phyloP scores from a whole-genome alignment of 2,329 filamentous ascomycete genomes.

The Dryadomyces sulphureus region DNA sequence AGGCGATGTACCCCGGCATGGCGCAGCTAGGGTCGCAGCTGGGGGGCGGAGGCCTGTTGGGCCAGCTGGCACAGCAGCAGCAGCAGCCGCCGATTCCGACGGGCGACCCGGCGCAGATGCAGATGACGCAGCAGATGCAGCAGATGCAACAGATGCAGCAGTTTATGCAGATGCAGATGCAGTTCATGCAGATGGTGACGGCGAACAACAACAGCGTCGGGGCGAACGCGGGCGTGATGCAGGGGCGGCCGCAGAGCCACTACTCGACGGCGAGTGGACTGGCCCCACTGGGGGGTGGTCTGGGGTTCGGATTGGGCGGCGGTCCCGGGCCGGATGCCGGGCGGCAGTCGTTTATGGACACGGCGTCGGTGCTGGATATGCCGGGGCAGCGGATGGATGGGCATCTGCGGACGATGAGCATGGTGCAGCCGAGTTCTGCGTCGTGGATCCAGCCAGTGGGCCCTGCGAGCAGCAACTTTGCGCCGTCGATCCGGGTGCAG shows the following conservation, averaged over 20 bases:
- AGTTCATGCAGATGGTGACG: slow-evolving; percentile 78
- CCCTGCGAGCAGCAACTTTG: slow-evolving; percentile 21
- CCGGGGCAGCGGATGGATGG: slow-evolving; percentile 24
- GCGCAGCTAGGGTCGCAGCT: slow-evolving; percentile 10
- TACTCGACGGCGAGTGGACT: not conserved
- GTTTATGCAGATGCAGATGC: slow-evolving; percentile 91
- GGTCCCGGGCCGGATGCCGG: slow-evolving; percentile 15
- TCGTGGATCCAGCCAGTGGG: slow-evolving; percentile 38
- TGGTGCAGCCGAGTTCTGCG: slow-evolving; percentile 55
- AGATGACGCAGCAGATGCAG: slow-evolving; percentile 71
- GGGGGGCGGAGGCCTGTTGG: no score
- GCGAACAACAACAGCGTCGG: slow-evolving; percentile 20
- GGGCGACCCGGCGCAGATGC: slow-evolving; percentile 59
- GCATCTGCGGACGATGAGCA: slow-evolving; percentile 61
- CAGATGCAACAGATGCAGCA: slow-evolving; percentile 81
- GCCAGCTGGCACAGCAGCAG: no score
- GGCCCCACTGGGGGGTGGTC: slow-evolving; percentile 16
- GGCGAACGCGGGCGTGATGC: slow-evolving; percentile 14
- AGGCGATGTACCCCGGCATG: slow-evolving; percentile 32
- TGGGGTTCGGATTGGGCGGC: slow-evolving; percentile 19
- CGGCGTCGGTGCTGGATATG: slow-evolving; percentile 27
- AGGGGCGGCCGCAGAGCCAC: slow-evolving; percentile 6
- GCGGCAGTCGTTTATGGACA: slow-evolving; percentile 30
- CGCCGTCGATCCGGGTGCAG: slow-evolving; percentile 34
- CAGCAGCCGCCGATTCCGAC: slow-evolving; percentile 16